phyloP scores from a whole-genome alignment of 179 eudicot species.

The Spinacia oleracea region DNA sequence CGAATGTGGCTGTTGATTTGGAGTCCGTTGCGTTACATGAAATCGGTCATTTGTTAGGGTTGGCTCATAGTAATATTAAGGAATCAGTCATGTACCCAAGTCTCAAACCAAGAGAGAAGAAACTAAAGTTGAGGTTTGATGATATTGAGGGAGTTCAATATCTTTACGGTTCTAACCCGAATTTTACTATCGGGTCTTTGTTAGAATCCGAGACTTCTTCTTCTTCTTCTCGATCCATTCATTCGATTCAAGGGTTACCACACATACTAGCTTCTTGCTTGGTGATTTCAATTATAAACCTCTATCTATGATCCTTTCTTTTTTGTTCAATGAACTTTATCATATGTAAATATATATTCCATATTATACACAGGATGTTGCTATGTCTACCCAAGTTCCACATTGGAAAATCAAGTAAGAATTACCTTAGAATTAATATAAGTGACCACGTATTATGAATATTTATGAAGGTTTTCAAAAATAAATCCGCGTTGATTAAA shows the following conservation, averaged over 20 bases:
- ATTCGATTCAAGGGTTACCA: slow-evolving; percentile 9
- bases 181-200: slow-evolving; percentile 43
- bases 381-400: too few relatives aligned
- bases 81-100: slow-evolving; percentile 79
- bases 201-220: slow-evolving; percentile 54
- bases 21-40: slow-evolving; percentile 83
- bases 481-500: too few relatives aligned
- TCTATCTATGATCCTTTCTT: not conserved
- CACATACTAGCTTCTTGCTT: slow-evolving; percentile 7
- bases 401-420: too few relatives aligned
- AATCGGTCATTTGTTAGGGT: slow-evolving; percentile 72
- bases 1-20: slow-evolving; percentile 60
- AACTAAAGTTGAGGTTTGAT: slow-evolving; percentile 54
- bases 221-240: slow-evolving; percentile 17
- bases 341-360: not conserved
- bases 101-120: slow-evolving; percentile 61
- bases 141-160: slow-evolving; percentile 71
- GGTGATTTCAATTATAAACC: slow-evolving; percentile 17
- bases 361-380: too few relatives aligned
- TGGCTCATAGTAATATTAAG: slow-evolving; percentile 51
- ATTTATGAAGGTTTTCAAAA: too few relatives aligned
- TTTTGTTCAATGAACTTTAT: not conserved
- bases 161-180: slow-evolving; percentile 79
- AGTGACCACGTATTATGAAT: too few relatives aligned
- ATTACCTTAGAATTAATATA: too few relatives aligned